Evolutionary conservation across 257 asterid genomes (phyloP), one percentile per base, ranked within the genome.

Genomic region (Solanum clarkiae): DNA sequence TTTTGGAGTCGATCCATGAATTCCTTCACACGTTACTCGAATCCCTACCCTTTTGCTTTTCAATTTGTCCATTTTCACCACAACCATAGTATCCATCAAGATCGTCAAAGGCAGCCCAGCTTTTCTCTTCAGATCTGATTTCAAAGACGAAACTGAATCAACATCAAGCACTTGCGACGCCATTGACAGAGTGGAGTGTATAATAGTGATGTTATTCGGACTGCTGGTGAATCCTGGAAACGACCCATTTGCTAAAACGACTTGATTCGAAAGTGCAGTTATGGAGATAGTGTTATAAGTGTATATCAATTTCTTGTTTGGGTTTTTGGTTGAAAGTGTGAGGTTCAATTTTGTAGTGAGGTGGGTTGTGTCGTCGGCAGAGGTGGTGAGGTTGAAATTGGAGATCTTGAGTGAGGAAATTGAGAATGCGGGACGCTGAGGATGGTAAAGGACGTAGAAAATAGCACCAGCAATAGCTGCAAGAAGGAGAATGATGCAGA

Each of bases 11-110:
- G 53, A 70, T 13, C 86, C 84, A 62, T 81, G 86, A 32, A 86
- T 84, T 7, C 92, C 93, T 17, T 85, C 84, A 71, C 92, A 89
- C 9, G 45, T 75, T 3, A 89, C 87, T 63, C 86, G 74, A 53
- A 87, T 81, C 51, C 63, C 83, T 29, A 87, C 80, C 60, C 82
- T 87, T 55, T 87, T 87, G 69, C 80, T 69, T 60, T 87, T 87
- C 68, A 87, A 10, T 47, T 68, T 81, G 26, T 83, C 89, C 68
- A 87, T 53, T 81, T 84, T 87, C 53, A 85, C 89, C 5, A 57
- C 56, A 16, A 84, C 85, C 83, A 59, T 84, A 2, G 90, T 87
- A 44, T 89, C 91, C 68, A 89, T 40, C 69, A 68, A 79, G 24
- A 89, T 68, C 70, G 88, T 86, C 10, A 89, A 7, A 0, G 87